Evolutionary conservation across 139 green algal species (phyloP).

Genomic region (Raphidocelis subcapitata): DNA sequence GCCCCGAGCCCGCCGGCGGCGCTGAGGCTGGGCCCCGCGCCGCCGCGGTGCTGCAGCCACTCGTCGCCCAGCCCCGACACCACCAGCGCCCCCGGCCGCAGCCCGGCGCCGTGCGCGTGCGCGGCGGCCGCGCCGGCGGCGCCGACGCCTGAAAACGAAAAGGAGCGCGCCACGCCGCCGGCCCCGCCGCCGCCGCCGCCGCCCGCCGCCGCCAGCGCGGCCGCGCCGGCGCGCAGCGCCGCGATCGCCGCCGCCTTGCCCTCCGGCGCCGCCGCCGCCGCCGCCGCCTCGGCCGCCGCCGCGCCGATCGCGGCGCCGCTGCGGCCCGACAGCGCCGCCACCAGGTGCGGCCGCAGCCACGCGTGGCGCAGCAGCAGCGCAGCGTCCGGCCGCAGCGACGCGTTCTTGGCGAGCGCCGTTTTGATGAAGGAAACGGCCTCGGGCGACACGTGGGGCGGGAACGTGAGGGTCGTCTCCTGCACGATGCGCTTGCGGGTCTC

Average conservation of each 20-base stretch:
- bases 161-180: no score
- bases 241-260: background rate
- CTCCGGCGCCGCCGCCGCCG: background rate
- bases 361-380: slow-evolving; percentile 18
- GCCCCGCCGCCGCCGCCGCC: no score
- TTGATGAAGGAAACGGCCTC: slow-evolving; percentile 28
- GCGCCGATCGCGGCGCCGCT: background rate
- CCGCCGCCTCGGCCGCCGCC: background rate
- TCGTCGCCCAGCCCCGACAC: background rate
- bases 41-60: background rate
- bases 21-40: background rate
- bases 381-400: slow-evolving; percentile 15
- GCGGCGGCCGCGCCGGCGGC: no score
- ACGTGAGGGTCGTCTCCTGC: slow-evolving; percentile 22
- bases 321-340: slow-evolving; percentile 1
- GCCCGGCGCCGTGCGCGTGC: background rate
- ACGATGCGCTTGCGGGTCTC: slow-evolving; percentile 32
- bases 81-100: background rate
- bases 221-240: no score
- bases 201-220: no score
- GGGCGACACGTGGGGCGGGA: slow-evolving; percentile 12
- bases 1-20: background rate
- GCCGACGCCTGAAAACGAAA: no score
- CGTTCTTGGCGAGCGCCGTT: slow-evolving; percentile 21
- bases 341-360: slow-evolving; percentile 21